These are phyloP conservation scores for Fusarium goolgardi DNA, from an alignment of 2,329 filamentous ascomycete species.

Conservation along the genomic window DNA sequence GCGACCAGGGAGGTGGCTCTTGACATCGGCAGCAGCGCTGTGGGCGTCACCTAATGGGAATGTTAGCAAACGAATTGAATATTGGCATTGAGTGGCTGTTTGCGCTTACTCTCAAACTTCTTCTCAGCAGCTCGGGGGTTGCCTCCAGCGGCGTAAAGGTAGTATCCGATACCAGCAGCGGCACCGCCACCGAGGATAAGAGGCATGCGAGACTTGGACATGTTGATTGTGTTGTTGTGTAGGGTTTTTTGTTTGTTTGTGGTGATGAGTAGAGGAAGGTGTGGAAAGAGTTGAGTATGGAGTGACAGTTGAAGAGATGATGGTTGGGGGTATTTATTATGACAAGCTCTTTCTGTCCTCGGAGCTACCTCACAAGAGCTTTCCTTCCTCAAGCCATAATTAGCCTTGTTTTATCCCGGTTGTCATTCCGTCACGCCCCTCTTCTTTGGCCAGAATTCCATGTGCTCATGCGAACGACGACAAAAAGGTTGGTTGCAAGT, in stretches of 20 bases:
- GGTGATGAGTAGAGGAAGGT: background rate
- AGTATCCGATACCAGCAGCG: constrained; percentile 82
- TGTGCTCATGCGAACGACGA: constrained; percentile 33
- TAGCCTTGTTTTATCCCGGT: constrained; percentile 29
- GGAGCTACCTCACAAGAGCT: constrained; percentile 25
- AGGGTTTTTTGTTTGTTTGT: background rate
- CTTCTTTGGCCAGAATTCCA: constrained; percentile 26
- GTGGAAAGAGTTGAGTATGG: constrained; percentile 11
- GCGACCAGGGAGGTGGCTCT: constrained; percentile 71
- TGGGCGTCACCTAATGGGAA: constrained; percentile 76
- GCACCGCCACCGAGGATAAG: constrained; percentile 69
- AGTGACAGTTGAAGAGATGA: constrained; percentile 24
- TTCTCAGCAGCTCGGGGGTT: constrained; percentile 85
- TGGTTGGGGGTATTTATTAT: constrained; percentile 40
- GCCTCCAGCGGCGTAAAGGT: constrained; percentile 89
- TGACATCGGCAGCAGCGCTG: constrained; percentile 73
- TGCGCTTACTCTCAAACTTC: constrained; percentile 79
- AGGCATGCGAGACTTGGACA: constrained; percentile 61
- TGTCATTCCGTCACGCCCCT: constrained; percentile 15
- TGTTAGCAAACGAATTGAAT: constrained; percentile 27
- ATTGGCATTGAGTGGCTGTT: background rate
- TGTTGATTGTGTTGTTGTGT: constrained; percentile 14
- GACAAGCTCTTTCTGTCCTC: constrained; percentile 5
- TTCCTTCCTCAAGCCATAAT: constrained; percentile 14
- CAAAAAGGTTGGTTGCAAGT: constrained; percentile 39